phyloP scores from a whole-genome alignment of 2,329 filamentous ascomycete genomes.

The Xylaria arbuscula region DNA sequence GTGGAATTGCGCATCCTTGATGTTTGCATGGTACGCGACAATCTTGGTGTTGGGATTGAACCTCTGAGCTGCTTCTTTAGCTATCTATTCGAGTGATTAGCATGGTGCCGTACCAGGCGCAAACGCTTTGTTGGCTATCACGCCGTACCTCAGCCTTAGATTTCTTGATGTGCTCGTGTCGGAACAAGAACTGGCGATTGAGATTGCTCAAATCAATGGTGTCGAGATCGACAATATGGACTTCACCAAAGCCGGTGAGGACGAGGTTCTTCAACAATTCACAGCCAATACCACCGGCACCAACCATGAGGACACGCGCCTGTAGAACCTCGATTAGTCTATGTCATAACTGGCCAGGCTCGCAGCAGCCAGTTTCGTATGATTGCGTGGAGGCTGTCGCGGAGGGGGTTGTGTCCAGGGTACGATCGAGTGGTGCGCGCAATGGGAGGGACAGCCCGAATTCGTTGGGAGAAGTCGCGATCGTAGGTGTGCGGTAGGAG shows the following conservation, averaged over 20 bases:
- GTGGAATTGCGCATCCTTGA: slow-evolving; percentile 89
- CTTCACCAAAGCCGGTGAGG: slow-evolving; percentile 88
- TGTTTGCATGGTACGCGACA: slow-evolving; percentile 91
- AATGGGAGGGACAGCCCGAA: slow-evolving; percentile 6
- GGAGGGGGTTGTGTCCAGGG: slow-evolving; percentile 5
- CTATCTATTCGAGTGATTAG: slow-evolving; percentile 69
- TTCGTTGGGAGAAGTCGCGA: slow-evolving; percentile 26
- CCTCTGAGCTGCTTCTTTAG: slow-evolving; percentile 87
- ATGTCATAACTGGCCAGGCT: slow-evolving; percentile 4
- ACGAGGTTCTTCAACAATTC: slow-evolving; percentile 97
- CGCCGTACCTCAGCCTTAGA: slow-evolving; percentile 84
- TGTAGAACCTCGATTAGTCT: slow-evolving; percentile 58
- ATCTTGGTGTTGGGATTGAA: slow-evolving; percentile 93
- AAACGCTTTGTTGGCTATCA: slow-evolving; percentile 31
- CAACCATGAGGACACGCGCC: slow-evolving; percentile 92
- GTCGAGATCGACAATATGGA: slow-evolving; percentile 96
- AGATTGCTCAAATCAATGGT: slow-evolving; percentile 98
- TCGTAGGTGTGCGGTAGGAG: slow-evolving; percentile 12
- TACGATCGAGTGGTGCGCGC: slow-evolving; percentile 24
- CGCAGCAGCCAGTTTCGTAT: slow-evolving; percentile 28
- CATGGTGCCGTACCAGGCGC: slow-evolving; percentile 30
- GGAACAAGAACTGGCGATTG: slow-evolving; percentile 96
- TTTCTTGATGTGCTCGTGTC: slow-evolving; percentile 97
- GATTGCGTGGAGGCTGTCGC: background rate
- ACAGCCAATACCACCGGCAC: slow-evolving; percentile 96